Conservation (phyloP, 352 stramenopile genomes). For the Phytophthora pluvialis region DNA sequence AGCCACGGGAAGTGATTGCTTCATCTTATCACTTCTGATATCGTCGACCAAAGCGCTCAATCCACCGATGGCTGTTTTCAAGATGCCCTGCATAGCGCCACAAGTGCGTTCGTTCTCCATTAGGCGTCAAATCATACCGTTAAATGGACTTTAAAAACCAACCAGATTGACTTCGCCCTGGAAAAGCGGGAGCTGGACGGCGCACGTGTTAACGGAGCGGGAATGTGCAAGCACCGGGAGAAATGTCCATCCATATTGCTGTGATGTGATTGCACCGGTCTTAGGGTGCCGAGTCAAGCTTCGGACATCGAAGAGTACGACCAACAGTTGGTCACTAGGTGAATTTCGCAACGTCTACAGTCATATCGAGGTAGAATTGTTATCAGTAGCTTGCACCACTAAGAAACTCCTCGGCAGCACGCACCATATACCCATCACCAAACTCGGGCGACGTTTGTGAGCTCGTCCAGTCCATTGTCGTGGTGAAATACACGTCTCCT, state of each 20-base stretch:
- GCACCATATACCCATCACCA: conserved; percentile 61
- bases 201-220: conserved; percentile 42
- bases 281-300: conserved; percentile 51
- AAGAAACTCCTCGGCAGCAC: neutral
- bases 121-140: conserved; percentile 1
- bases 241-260: conserved; percentile 72
- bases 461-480: conserved; percentile 67
- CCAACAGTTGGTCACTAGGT: conserved; percentile 27
- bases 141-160: conserved; percentile 8
- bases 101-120: neutral
- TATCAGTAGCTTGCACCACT: neutral
- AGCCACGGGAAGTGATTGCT: conserved; percentile 37
- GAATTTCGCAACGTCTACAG: conserved; percentile 59
- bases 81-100: conserved; percentile 31
- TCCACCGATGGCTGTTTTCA: conserved; percentile 33
- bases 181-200: conserved; percentile 70
- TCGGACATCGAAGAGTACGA: conserved; percentile 69
- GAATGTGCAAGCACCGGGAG: conserved; percentile 52
- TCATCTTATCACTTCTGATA: conserved; percentile 56
- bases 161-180: conserved; percentile 68
- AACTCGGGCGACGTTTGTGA: conserved; percentile 63
- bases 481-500: conserved; percentile 63
- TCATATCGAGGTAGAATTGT: conserved; percentile 5
- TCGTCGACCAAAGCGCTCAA: conserved; percentile 45
- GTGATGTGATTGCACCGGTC: conserved; percentile 46